Conservation (phyloP, 2,329 filamentous ascomycete species). For the Diaporthe citrichinensis region DNA sequence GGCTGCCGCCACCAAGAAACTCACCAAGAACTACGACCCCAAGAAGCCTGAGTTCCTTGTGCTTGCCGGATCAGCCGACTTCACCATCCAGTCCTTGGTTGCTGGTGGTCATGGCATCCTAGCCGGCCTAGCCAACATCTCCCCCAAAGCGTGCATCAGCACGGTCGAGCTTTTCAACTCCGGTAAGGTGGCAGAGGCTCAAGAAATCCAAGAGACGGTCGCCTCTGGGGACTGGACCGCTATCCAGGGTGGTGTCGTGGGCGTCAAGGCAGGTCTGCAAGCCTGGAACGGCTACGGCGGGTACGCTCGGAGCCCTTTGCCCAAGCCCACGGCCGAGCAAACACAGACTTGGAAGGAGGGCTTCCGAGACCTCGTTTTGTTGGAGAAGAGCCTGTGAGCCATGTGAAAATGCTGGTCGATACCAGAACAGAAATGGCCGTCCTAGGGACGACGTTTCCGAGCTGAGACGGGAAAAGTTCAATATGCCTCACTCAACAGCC, state of each 20-base stretch:
- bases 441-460: not conserved
- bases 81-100: conserved; percentile 77
- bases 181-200: conserved; percentile 72
- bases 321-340: conserved; percentile 65
- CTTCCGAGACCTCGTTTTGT: conserved; percentile 64
- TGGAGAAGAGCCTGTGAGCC: conserved; percentile 64
- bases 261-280: conserved; percentile 78
- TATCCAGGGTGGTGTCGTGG: conserved; percentile 79
- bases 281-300: conserved; percentile 78
- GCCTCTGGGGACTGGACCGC: conserved; percentile 80
- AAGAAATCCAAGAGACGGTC: conserved; percentile 74
- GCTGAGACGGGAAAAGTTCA: not conserved
- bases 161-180: conserved; percentile 72
- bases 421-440: not conserved
- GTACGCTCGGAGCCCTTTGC: conserved; percentile 63
- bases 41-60: conserved; percentile 71
- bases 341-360: conserved; percentile 67
- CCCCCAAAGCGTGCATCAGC: conserved; percentile 75
- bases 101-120: conserved; percentile 80
- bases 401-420: not conserved
- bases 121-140: conserved; percentile 79
- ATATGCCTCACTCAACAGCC: not conserved
- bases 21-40: conserved; percentile 51
- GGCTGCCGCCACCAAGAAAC: conserved; percentile 68
- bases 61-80: conserved; percentile 81